Conservation (phyloP, 2,329 filamentous ascomycete genomes). For the Neonectria hederae region DNA sequence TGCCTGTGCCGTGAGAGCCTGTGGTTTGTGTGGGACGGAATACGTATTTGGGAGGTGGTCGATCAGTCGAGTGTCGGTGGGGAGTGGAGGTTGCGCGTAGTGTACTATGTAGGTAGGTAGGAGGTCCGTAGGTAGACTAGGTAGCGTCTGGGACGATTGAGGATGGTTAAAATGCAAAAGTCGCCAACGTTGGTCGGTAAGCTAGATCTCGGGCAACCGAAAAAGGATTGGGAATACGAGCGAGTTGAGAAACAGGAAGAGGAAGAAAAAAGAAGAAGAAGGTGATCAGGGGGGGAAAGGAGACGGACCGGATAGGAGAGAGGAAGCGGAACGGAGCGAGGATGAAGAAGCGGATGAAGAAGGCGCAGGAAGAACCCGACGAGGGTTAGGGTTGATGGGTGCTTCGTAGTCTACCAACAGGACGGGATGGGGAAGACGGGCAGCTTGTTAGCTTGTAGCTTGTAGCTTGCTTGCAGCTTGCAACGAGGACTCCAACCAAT, state of each 20-base stretch:
- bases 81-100: slow-evolving; percentile 17
- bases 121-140: not conserved
- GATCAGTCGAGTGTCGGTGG: slow-evolving; percentile 14
- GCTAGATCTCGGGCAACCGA: not conserved
- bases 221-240: not conserved
- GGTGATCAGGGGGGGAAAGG: slow-evolving; percentile 14
- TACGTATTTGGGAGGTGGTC: slow-evolving; percentile 19
- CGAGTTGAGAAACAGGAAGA: not conserved
- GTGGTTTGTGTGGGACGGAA: slow-evolving; percentile 26
- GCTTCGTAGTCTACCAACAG: not conserved
- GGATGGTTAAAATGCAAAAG: not conserved
- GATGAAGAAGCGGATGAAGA: slow-evolving; percentile 8
- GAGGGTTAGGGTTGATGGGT: slow-evolving; percentile 19
- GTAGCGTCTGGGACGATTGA: not conserved
- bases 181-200: slow-evolving; percentile 7
- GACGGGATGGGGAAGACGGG: slow-evolving; percentile 1
- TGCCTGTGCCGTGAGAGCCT: slow-evolving; percentile 32
- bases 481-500: not conserved
- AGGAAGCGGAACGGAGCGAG: slow-evolving; percentile 7
- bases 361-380: not conserved
- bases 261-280: not conserved
- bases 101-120: not conserved
- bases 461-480: no score
- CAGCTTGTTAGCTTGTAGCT: no score
- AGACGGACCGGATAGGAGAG: slow-evolving; percentile 1